Conservation (phyloP, 2,329 filamentous ascomycete species). For the Daldinia sp. region DNA sequence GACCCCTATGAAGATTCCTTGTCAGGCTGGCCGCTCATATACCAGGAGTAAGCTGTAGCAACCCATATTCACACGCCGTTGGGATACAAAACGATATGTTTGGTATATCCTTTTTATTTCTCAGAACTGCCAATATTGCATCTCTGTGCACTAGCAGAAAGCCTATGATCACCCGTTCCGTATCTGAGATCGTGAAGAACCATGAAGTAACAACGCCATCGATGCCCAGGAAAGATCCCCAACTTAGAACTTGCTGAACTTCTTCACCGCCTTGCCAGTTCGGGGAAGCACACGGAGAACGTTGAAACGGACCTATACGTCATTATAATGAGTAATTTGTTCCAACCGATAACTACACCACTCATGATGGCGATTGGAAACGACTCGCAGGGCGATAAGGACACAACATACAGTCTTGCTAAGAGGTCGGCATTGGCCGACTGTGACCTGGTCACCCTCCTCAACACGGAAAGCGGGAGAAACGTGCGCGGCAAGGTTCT, state of each 20-base stretch:
- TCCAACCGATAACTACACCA: background rate
- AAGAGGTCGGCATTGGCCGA: slow-evolving; percentile 98
- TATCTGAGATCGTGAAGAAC: slow-evolving; percentile 56
- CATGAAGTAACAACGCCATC: slow-evolving; percentile 65
- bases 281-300: slow-evolving; percentile 97
- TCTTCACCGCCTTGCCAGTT: slow-evolving; percentile 97
- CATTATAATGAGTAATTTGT: slow-evolving; percentile 25
- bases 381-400: background rate
- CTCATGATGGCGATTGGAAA: background rate
- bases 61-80: slow-evolving; percentile 14
- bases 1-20: background rate
- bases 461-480: slow-evolving; percentile 99
- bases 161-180: slow-evolving; percentile 54
- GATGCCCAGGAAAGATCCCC: slow-evolving; percentile 63
- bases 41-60: background rate
- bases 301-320: slow-evolving; percentile 92
- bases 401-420: slow-evolving; percentile 93
- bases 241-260: slow-evolving; percentile 97
- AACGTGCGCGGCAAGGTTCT: slow-evolving; percentile 99
- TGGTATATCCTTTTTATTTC: slow-evolving; percentile 53
- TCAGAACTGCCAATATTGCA: slow-evolving; percentile 51
- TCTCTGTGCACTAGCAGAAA: slow-evolving; percentile 51
- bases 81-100: slow-evolving; percentile 15
- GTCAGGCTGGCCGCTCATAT: background rate
- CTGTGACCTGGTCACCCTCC: slow-evolving; percentile 99